Conservation (phyloP, 805 yeast species). For the Vanderwaltozyma verrucispora region DNA sequence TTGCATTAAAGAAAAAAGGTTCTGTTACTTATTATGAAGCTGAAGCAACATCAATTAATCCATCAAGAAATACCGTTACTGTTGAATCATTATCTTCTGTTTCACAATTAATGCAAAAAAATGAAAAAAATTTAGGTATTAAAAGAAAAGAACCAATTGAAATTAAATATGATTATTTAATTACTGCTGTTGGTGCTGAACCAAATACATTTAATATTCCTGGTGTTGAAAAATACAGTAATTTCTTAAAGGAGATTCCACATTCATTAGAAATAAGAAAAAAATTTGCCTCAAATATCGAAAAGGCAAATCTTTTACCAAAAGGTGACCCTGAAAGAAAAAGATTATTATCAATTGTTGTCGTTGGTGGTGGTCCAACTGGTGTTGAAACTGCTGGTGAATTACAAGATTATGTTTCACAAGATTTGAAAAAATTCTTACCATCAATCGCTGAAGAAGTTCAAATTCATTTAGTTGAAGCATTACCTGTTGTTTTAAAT, state of each 20-base stretch:
- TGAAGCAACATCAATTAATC: constrained; percentile 78
- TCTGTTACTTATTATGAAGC: constrained; percentile 83
- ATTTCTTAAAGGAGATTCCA: constrained; percentile 80
- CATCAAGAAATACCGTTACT: constrained; percentile 56
- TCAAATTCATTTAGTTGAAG: constrained; percentile 80
- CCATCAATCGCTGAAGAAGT: constrained; percentile 81
- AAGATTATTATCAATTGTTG: constrained; percentile 76
- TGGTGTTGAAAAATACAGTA: constrained; percentile 77
- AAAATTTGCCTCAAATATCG: constrained; percentile 75
- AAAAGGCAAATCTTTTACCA: constrained; percentile 78
- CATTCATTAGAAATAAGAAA: constrained; percentile 77
- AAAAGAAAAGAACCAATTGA: constrained; percentile 33
- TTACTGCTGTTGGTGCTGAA: constrained; percentile 88
- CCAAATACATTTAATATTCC: constrained; percentile 91
- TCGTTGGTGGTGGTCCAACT: constrained; percentile 97
- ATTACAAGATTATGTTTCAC: constrained; percentile 86
- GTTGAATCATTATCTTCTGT: constrained; percentile 37
- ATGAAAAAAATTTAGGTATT: constrained; percentile 29
- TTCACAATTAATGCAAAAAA: constrained; percentile 20
- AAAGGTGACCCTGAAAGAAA: constrained; percentile 71
- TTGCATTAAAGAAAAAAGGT: constrained; percentile 70
- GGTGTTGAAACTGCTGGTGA: constrained; percentile 98
- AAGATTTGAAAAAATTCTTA: constrained; percentile 78
- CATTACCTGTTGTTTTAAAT: constrained; percentile 73
- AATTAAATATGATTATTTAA: constrained; percentile 69